A percentile compares a stretch with the other conserved stretches of the same genome.
phyloP scores from a whole-genome alignment of 192 early-diverging fungal genomes.

The Backusella psychrophila region DNA sequence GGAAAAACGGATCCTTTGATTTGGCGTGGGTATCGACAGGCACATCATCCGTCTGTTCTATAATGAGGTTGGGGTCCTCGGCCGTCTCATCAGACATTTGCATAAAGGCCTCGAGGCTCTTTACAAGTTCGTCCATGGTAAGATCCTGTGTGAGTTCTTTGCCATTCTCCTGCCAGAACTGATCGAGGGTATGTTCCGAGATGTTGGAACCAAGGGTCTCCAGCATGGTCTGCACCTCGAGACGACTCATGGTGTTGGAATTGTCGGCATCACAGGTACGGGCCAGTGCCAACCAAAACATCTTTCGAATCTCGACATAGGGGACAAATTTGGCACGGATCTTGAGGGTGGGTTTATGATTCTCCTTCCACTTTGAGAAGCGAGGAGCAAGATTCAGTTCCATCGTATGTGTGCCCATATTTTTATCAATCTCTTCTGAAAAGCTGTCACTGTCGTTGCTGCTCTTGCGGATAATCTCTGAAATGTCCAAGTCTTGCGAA shows the following conservation, averaged over 20 bases:
- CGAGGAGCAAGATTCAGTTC: slow-evolving; percentile 33
- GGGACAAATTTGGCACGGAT: slow-evolving; percentile 67
- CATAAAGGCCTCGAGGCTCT: slow-evolving; percentile 54
- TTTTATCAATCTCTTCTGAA: slow-evolving; percentile 22
- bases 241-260: slow-evolving; percentile 54
- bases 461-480: slow-evolving; percentile 44
- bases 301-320: slow-evolving; percentile 56
- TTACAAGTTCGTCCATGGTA: slow-evolving; percentile 59
- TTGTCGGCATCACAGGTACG: slow-evolving; percentile 62
- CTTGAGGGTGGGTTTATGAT: slow-evolving; percentile 30
- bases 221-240: slow-evolving; percentile 69
- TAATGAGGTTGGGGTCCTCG: not conserved
- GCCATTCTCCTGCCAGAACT: slow-evolving; percentile 48
- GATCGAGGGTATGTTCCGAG: slow-evolving; percentile 59
- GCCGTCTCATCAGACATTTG: slow-evolving; percentile 5
- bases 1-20: not conserved
- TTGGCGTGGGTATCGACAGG: not conserved
- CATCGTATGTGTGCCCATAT: slow-evolving; percentile 44
- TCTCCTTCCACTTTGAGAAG: slow-evolving; percentile 36
- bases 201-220: slow-evolving; percentile 68
- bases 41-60: slow-evolving; percentile 7
- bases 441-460: no score
- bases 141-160: slow-evolving; percentile 58
- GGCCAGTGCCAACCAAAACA: slow-evolving; percentile 70
- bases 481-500: slow-evolving; percentile 39